phyloP scores from a whole-genome alignment of 768 basidiomycete genomes.

The Tulasnella sp. region DNA sequence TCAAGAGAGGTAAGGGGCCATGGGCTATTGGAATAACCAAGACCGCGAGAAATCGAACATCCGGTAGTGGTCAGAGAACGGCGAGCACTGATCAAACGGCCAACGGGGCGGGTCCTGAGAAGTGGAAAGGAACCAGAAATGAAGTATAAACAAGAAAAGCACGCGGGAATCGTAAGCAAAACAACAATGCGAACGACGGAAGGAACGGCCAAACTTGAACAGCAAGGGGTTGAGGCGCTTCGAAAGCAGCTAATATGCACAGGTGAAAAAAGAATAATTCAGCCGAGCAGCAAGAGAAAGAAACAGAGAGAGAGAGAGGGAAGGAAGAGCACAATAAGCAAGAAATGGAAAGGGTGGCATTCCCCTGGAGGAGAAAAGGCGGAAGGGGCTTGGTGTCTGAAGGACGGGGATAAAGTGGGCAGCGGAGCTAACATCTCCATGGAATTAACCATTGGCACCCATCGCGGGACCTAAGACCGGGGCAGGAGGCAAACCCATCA shows the following conservation, averaged over 20 bases:
- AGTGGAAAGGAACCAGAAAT: neutral
- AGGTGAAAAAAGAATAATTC: constrained; percentile 9
- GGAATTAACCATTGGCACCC: constrained; percentile 27
- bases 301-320: neutral
- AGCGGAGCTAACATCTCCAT: neutral
- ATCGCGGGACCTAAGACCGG: constrained; percentile 30
- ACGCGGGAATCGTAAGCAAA: neutral
- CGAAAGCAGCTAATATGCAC: constrained; percentile 15
- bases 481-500: constrained; percentile 19
- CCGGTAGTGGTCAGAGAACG: constrained; percentile 3
- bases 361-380: neutral
- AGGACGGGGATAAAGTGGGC: neutral
- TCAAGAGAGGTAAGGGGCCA: constrained; percentile 5
- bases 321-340: neutral
- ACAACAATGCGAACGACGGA: neutral
- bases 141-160: constrained; percentile 12
- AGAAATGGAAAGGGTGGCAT: neutral
- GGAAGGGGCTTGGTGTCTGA: neutral
- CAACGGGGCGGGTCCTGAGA: neutral
- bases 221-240: neutral
- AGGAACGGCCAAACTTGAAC: neutral
- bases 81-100: neutral
- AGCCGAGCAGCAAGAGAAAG: constrained; percentile 11
- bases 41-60: neutral
- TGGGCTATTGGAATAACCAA: neutral